Evolutionary conservation across 257 asterid species (phyloP).

Genomic region (Nicotiana benthamiana): DNA sequence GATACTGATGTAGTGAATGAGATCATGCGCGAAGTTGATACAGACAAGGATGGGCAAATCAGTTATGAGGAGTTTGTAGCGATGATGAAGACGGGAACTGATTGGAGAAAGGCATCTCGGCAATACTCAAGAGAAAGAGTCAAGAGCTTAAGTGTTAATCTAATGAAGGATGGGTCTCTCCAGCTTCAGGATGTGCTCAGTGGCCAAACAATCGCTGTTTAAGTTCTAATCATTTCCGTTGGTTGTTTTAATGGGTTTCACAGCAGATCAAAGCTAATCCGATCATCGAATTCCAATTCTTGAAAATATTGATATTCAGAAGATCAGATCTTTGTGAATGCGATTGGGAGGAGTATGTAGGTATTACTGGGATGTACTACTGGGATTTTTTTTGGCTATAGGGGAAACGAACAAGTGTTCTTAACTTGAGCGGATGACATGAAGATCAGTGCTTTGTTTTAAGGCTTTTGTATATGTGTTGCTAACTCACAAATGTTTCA

Average conservation of each 20-base stretch:
- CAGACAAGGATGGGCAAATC: slow-evolving; percentile 78
- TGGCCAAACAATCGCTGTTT: slow-evolving; percentile 62
- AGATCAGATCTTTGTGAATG: not conserved
- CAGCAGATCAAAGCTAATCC: not conserved
- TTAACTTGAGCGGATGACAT: not conserved
- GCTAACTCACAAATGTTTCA: not conserved
- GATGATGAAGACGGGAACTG: slow-evolving; percentile 90
- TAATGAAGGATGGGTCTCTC: slow-evolving; percentile 82
- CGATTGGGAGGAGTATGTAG: not conserved
- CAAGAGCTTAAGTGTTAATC: slow-evolving; percentile 81
- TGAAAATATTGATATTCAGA: not conserved
- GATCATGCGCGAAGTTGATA: slow-evolving; percentile 84
- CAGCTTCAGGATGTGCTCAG: slow-evolving; percentile 78
- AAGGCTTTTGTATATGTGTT: slow-evolving; percentile 2
- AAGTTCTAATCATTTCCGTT: slow-evolving; percentile 4
- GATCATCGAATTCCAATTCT: not conserved
- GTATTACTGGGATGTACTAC: not conserved
- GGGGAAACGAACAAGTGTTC: not conserved
- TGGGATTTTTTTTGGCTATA: not conserved
- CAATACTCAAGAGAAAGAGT: slow-evolving; percentile 89
- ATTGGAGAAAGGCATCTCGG: slow-evolving; percentile 92
- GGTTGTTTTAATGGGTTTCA: not conserved
- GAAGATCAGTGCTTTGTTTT: not conserved
- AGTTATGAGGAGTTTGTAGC: slow-evolving; percentile 84
- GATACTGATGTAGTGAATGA: slow-evolving; percentile 49